A percentile compares a stretch with the other conserved stretches of the same genome.
These are phyloP conservation scores for Fusarium compactum DNA, from an alignment of 2,329 filamentous ascomycete genomes.

Conservation along the genomic window DNA sequence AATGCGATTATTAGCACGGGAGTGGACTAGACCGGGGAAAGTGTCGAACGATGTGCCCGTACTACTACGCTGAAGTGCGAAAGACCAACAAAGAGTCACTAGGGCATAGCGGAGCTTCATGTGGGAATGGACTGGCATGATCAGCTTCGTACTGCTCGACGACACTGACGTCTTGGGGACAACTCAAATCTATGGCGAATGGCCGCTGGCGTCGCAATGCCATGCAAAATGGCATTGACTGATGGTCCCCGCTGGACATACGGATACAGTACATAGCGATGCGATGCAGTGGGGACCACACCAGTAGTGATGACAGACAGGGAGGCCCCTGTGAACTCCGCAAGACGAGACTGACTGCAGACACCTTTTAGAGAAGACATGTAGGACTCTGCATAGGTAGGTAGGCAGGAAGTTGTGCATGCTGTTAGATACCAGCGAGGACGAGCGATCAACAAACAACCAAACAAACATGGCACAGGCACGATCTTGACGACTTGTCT, in stretches of 20 bases:
- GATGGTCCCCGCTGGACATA: slow-evolving; percentile 41
- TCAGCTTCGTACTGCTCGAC: slow-evolving; percentile 45
- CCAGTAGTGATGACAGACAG: slow-evolving; percentile 46
- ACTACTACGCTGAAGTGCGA: slow-evolving; percentile 41
- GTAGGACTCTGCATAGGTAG: slow-evolving; percentile 14
- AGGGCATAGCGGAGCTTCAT: slow-evolving; percentile 42
- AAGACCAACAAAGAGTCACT: slow-evolving; percentile 48
- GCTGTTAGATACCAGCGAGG: slow-evolving; percentile 1
- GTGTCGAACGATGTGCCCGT: slow-evolving; percentile 49
- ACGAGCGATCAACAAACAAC: neutral
- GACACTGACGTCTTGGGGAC: slow-evolving; percentile 46
- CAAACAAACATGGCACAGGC: neutral
- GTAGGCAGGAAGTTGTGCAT: slow-evolving; percentile 24
- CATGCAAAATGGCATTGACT: slow-evolving; percentile 48
- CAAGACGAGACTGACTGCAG: slow-evolving; percentile 34
- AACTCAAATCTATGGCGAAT: slow-evolving; percentile 48
- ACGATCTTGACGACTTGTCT: neutral
- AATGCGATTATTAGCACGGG: slow-evolving; percentile 41
- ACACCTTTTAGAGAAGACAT: slow-evolving; percentile 15
- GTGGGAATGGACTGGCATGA: slow-evolving; percentile 48
- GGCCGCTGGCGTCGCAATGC: slow-evolving; percentile 48
- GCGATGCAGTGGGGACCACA: slow-evolving; percentile 41
- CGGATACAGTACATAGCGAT: slow-evolving; percentile 44
- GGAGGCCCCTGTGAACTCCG: slow-evolving; percentile 45
- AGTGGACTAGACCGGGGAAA: slow-evolving; percentile 40